Evolutionary conservation across 257 asterid genomes (phyloP).

Genomic region (Henckelia pumila): DNA sequence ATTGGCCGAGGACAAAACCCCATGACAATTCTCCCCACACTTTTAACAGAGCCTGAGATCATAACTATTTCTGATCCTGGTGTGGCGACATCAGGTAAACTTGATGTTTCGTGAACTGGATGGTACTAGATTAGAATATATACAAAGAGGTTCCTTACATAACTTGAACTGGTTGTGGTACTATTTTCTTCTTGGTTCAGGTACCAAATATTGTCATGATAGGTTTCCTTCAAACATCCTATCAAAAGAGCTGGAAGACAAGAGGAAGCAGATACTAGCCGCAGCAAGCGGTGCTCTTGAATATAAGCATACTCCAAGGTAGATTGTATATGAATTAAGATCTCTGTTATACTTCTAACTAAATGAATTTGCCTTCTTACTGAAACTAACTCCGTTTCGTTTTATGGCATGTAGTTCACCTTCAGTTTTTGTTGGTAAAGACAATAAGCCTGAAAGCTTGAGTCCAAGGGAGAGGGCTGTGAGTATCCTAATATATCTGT

Average conservation of each 20-base stretch:
- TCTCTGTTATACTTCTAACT: slow-evolving; percentile 18
- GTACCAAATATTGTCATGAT: slow-evolving; percentile 62
- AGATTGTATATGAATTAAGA: slow-evolving; percentile 25
- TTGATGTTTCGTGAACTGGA: slow-evolving; percentile 17
- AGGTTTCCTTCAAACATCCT: slow-evolving; percentile 74
- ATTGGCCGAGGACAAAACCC: slow-evolving; percentile 91
- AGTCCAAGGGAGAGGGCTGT: slow-evolving; percentile 96
- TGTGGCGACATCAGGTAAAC: slow-evolving; percentile 53
- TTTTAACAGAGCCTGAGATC: slow-evolving; percentile 54
- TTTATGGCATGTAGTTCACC: slow-evolving; percentile 54
- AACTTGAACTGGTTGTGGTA: slow-evolving; percentile 22
- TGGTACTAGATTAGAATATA: slow-evolving; percentile 22
- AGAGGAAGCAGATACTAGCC: slow-evolving; percentile 83
- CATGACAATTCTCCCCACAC: slow-evolving; percentile 58
- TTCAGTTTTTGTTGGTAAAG: slow-evolving; percentile 54
- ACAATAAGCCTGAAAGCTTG: slow-evolving; percentile 67
- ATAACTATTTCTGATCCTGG: slow-evolving; percentile 64
- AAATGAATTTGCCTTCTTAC: slow-evolving; percentile 15
- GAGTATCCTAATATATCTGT: slow-evolving; percentile 35
- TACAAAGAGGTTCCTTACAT: slow-evolving; percentile 8
- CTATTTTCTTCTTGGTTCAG: slow-evolving; percentile 40
- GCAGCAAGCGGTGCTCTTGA: slow-evolving; percentile 86
- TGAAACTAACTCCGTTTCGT: slow-evolving; percentile 10
- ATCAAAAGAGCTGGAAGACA: slow-evolving; percentile 86
- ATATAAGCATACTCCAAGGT: slow-evolving; percentile 65